Base-by-base conservation (phyloP, 73 alveolate species). In the Breviolum minutum region DNA sequence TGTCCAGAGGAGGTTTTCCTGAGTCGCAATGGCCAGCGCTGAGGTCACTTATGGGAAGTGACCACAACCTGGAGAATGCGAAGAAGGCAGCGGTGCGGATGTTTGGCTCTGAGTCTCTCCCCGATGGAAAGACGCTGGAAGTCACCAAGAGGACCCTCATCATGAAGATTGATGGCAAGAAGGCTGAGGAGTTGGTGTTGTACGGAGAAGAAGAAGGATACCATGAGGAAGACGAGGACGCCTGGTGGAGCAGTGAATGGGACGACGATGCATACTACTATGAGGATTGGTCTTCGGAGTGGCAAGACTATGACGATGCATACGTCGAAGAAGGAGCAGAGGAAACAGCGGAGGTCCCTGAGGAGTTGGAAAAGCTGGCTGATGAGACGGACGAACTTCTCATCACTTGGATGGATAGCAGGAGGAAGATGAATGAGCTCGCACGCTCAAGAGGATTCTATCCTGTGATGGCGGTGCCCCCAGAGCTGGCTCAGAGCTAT, bases 381-480 rank as follows among this genome's bases (percentile, higher is more conserved):
- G 95, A 30, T 61, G 73, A 83, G 13, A 54, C 92, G 27, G 95
- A 87, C 17, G 95, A 87, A 10, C 82, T 81, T 63, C 30, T 54
- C 64, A 60, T 64, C 54, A 63, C 26, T 68, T 87, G 66, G 66
- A 71, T n/a, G 30, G 95, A 87, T 22, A 63, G 82, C 30, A 64
- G 95, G 40, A 63, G 66, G 66, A 63, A 66, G 40, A 87, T 87
- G 95, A 22, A 30, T 10, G 95, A 87, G 48, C 48, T 87, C 54
- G 95, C 95, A 6, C 68, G 27, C 68, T 63, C 82, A 0, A 27
- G 95, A 8, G 95, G 95, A 8, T 87, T 87, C 48, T 63, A 63
- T n/a, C 95, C 95, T 0, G 64, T 87, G n/a, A 81, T 87, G 30
- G 82, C 95, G 48, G 9, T 87, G 7, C 68, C 68, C 3, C 95